A percentile compares a stretch with the other conserved stretches of the same genome.
These are phyloP conservation scores for Amphibolis antarctica DNA, from an alignment of 106 monocot species.

Conservation along the genomic window DNA sequence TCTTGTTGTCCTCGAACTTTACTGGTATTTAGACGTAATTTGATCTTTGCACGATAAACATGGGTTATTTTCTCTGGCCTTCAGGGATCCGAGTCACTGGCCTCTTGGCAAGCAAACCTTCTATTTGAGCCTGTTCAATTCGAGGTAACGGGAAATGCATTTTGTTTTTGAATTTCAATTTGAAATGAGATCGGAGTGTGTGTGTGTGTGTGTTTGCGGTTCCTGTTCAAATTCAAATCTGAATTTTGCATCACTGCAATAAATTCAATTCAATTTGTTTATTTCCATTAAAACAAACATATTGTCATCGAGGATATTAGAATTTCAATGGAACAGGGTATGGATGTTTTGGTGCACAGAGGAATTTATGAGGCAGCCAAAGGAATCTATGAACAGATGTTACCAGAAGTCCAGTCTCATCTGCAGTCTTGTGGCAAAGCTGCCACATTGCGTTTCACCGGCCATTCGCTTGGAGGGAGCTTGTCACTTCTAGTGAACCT, in stretches of 20 bases:
- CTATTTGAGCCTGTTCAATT: slow-evolving; percentile 88
- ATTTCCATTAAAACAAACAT: too few relatives aligned
- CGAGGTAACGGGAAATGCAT: slow-evolving; percentile 34
- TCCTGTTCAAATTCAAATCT: neutral
- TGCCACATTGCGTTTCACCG: slow-evolving; percentile 68
- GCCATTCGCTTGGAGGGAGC: slow-evolving; percentile 86
- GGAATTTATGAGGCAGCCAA: slow-evolving; percentile 95
- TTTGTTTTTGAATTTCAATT: neutral
- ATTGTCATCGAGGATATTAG: too few relatives aligned
- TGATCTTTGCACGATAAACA: neutral
- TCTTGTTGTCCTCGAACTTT: neutral
- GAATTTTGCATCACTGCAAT: too few relatives aligned
- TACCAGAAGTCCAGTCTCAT: slow-evolving; percentile 53
- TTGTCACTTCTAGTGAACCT: slow-evolving; percentile 60
- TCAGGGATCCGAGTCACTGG: slow-evolving; percentile 83
- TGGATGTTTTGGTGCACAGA: slow-evolving; percentile 78
- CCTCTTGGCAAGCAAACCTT: slow-evolving; percentile 92
- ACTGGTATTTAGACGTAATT: neutral
- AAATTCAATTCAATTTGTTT: neutral
- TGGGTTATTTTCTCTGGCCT: neutral
- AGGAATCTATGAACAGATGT: slow-evolving; percentile 67
- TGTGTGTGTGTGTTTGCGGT: too few relatives aligned
- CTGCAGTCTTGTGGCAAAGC: slow-evolving; percentile 23
- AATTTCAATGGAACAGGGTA: slow-evolving; percentile 26
- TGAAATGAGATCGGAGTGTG: neutral